Evolutionary conservation across 78 protist species (phyloP), one percentile per base, ranked within the genome.

Genomic region (Isochrysis galbana): DNA sequence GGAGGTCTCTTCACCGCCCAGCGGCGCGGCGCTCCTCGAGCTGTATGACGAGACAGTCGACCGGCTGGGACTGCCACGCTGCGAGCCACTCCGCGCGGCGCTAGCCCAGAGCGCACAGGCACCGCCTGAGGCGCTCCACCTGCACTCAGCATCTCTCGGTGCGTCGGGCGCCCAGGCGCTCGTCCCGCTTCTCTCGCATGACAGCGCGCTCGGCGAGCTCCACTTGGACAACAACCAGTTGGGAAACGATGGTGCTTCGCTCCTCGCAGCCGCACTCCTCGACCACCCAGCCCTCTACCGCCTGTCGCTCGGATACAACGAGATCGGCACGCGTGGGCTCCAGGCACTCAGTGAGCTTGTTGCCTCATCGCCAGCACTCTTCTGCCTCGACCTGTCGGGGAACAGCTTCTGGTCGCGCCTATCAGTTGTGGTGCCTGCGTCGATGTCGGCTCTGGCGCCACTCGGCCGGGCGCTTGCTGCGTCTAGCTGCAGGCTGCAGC

Each of bases 381-480:
- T 78, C 48, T 78, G 86, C 86, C 42, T 78, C 48, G 47, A 78
- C 86, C 48, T 78, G 34, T 22, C 34, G 36, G 86, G 47, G 51
- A 78, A 78, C 48, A 7, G 5, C 48, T 39, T 78, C 48, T 72
- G 14, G 32, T n/a, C 17, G 42, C 17, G 41, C 82, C 32, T 72
- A 14, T 1, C 42, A 11, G 17, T 34, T 23, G 2, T n/a, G 32
- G n/a, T 10, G 48, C 48, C 48, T 1, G 45, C 86, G 48, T 2
- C 42, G 38, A 14, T 39, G n/a, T 78, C 86, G 36, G 26, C 86
- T 44, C 29, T 78, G 51, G 48, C 47, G 86, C 86, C 86, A 21
- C 45, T 78, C 48, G 86, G 42, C 26, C 5, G 0, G 48, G 47
- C 86, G 86, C 86, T 78, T 46, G 86, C 86, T n/a, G 4, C 10